These are phyloP conservation scores for Arabidopsis arenosa DNA, from an alignment of 345 rosid species.

Conservation along the genomic window DNA sequence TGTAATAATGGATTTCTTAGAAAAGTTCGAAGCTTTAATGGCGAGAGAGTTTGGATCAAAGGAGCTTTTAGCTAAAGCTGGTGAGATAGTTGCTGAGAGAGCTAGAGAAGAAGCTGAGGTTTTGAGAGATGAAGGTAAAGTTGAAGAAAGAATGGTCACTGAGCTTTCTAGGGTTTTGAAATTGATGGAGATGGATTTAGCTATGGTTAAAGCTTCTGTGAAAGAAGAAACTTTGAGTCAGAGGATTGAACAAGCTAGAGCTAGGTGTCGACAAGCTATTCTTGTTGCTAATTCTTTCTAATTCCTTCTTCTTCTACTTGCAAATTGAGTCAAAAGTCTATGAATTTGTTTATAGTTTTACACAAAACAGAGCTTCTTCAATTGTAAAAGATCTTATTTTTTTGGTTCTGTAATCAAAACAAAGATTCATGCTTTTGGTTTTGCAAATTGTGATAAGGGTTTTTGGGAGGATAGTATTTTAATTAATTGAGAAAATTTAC, in stretches of 20 bases:
- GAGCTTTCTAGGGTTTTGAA: constrained; percentile 86
- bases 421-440: constrained; percentile 28
- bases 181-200: constrained; percentile 97
- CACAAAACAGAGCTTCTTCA: background rate
- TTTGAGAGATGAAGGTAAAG: constrained; percentile 78
- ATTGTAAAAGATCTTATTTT: constrained; percentile 1
- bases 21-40: constrained; percentile 75
- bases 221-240: constrained; percentile 74
- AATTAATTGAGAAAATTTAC: constrained; percentile 16
- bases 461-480: background rate
- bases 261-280: constrained; percentile 90
- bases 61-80: constrained; percentile 71
- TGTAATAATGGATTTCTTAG: constrained; percentile 83
- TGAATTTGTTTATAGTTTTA: constrained; percentile 14
- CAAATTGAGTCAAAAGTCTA: constrained; percentile 15
- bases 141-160: constrained; percentile 84
- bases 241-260: constrained; percentile 81
- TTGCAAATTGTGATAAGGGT: background rate
- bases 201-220: constrained; percentile 90
- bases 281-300: constrained; percentile 83
- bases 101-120: constrained; percentile 90
- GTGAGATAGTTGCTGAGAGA: constrained; percentile 89
- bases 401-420: constrained; percentile 2
- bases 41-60: constrained; percentile 77
- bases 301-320: constrained; percentile 14